phyloP scores from a whole-genome alignment of 495 filamentous ascomycete genomes.

The Emericellopsis terricola region DNA sequence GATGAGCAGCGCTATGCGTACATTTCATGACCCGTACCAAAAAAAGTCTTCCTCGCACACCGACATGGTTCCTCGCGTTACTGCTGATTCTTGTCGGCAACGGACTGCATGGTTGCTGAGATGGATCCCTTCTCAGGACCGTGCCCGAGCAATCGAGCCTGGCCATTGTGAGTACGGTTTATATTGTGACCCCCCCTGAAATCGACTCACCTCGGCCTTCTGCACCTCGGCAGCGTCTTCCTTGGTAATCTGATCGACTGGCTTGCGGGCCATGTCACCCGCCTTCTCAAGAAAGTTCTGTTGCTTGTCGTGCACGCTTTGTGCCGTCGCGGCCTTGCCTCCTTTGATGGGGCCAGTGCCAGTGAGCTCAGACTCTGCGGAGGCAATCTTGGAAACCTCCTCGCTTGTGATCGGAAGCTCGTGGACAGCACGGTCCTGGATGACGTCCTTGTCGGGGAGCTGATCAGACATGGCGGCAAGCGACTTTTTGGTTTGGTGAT shows the following conservation, averaged over 20 bases:
- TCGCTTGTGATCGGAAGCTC: conserved; percentile 9
- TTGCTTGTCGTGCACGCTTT: conserved; percentile 14
- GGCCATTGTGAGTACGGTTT: too few species aligned
- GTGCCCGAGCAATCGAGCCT: conserved; percentile 11
- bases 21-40: too few species aligned
- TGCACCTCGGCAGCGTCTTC: conserved; percentile 13
- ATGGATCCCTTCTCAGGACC: conserved; percentile 10
- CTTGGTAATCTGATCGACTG: conserved; percentile 9
- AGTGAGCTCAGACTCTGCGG: conserved; percentile 10
- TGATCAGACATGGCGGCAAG: not conserved
- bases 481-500: too few species aligned
- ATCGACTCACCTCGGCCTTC: conserved; percentile 10
- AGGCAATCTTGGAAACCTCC: conserved; percentile 9
- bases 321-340: conserved; percentile 10
- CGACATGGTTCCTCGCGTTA: too few species aligned
- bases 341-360: conserved; percentile 10
- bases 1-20: too few species aligned
- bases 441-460: conserved; percentile 8
- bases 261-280: conserved; percentile 13
- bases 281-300: conserved; percentile 12
- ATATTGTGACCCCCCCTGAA: too few species aligned
- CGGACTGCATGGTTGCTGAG: conserved; percentile 12
- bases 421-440: conserved; percentile 7
- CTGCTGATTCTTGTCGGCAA: conserved; percentile 11
- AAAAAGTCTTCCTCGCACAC: not conserved